A percentile compares a stretch with the other conserved stretches of the same genome.
Evolutionary conservation across 257 asterid species (phyloP).

Genomic region (Nicotiana knightiana): DNA sequence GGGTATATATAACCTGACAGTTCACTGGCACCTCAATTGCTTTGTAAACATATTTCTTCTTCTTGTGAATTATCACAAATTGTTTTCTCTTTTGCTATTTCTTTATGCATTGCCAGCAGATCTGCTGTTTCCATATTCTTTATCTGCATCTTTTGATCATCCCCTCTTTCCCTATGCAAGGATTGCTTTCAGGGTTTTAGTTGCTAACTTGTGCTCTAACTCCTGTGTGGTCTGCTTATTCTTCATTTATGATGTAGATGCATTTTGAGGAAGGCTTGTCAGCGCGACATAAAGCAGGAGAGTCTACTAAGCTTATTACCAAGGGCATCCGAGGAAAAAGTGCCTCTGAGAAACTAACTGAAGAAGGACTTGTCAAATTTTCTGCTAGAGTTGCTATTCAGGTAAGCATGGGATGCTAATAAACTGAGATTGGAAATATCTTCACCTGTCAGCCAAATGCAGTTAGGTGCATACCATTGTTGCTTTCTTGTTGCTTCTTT

Average conservation of each 20-base stretch:
- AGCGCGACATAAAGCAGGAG: conserved; percentile 67
- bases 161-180: neutral
- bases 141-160: conserved; percentile 1
- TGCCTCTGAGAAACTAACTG: conserved; percentile 88
- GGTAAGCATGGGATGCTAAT: conserved; percentile 28
- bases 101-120: neutral
- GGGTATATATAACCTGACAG: neutral
- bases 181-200: neutral
- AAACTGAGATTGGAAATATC: conserved; percentile 4
- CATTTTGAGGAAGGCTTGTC: conserved; percentile 93
- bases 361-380: conserved; percentile 89
- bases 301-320: conserved; percentile 66
- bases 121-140: neutral
- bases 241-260: conserved; percentile 42
- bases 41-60: neutral
- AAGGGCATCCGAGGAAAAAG: conserved; percentile 76
- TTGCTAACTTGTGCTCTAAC: neutral
- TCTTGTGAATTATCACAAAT: neutral
- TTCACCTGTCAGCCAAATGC: neutral
- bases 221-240: conserved; percentile 13
- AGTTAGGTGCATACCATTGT: neutral
- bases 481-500: neutral
- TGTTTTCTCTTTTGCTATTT: neutral
- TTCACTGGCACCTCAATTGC: neutral
- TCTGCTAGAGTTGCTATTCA: conserved; percentile 86